Evolutionary conservation across 176 grass and related monocot species (phyloP).

Genomic region (Avena insularis): DNA sequence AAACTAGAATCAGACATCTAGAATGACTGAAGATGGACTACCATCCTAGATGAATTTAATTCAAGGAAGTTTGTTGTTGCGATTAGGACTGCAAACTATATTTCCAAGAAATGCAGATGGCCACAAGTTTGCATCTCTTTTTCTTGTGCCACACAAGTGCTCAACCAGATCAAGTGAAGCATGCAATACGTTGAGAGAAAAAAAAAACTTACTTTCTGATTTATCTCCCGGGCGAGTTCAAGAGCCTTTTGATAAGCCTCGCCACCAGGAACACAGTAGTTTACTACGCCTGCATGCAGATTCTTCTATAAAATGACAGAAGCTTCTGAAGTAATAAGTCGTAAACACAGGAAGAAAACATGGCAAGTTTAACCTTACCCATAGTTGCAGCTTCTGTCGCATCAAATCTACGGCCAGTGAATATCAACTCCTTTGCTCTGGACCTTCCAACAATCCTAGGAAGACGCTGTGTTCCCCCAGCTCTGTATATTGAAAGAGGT

Average conservation of each 20-base stretch:
- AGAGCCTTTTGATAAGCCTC: slow-evolving; percentile 76
- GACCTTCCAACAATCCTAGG: slow-evolving; percentile 86
- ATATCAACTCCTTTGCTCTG: slow-evolving; percentile 91
- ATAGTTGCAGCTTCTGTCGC: slow-evolving; percentile 70
- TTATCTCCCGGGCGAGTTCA: slow-evolving; percentile 78
- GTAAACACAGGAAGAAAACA: slow-evolving; percentile 21
- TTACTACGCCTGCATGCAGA: slow-evolving; percentile 68
- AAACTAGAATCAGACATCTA: neutral
- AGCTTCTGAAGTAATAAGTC: slow-evolving; percentile 3
- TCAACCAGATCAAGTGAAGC: slow-evolving; percentile 1
- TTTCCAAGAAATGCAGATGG: neutral
- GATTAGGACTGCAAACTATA: neutral
- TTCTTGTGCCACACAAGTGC: neutral
- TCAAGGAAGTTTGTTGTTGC: slow-evolving; percentile 4
- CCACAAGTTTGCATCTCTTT: neutral
- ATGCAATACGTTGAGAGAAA: neutral
- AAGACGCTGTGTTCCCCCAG: slow-evolving; percentile 87
- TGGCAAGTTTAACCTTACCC: slow-evolving; percentile 34
- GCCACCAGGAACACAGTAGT: slow-evolving; percentile 80
- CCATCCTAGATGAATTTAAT: slow-evolving; percentile 1
- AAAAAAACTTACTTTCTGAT: slow-evolving; percentile 65
- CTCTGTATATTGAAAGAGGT: slow-evolving; percentile 58
- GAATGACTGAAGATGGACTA: neutral
- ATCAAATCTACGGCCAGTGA: slow-evolving; percentile 85
- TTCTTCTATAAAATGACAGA: slow-evolving; percentile 4